These are phyloP conservation scores for Acer negundo DNA, from an alignment of 345 rosid species.

Conservation along the genomic window DNA sequence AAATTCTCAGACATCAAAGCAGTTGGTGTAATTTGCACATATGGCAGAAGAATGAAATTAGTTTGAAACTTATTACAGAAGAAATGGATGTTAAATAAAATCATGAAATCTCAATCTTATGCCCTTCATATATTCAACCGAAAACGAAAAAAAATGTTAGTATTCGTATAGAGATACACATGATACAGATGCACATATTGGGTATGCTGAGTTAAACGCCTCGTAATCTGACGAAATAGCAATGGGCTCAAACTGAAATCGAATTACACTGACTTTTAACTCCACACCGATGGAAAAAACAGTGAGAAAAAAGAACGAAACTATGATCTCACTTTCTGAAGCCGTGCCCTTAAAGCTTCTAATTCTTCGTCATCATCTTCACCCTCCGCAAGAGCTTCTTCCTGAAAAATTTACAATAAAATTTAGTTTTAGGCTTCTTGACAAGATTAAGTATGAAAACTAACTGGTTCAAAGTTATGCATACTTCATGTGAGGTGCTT, in stretches of 20 bases:
- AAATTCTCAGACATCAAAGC: too few relatives aligned
- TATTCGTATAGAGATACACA: neutral
- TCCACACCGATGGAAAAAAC: neutral
- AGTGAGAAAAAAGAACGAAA: neutral
- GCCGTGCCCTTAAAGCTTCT: conserved; percentile 48
- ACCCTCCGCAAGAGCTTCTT: conserved; percentile 42
- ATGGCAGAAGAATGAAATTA: neutral
- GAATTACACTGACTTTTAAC: neutral
- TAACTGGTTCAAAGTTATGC: neutral
- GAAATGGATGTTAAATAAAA: neutral
- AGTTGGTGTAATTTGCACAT: too few relatives aligned
- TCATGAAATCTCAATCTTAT: neutral
- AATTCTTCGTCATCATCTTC: conserved; percentile 50
- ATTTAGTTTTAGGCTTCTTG: neutral
- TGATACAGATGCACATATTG: neutral
- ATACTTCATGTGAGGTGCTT: conserved; percentile 33
- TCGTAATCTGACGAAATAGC: neutral
- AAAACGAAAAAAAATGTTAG: neutral
- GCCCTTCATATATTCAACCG: neutral
- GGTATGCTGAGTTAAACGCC: neutral
- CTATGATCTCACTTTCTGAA: conserved; percentile 44
- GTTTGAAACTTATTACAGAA: neutral
- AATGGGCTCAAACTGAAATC: neutral
- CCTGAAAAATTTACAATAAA: conserved; percentile 22
- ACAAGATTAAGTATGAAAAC: neutral